Evolutionary conservation across 2,329 filamentous ascomycete species (phyloP), one percentile per base, ranked within the genome.

Genomic region (Ambrosiella cleistominuta): DNA sequence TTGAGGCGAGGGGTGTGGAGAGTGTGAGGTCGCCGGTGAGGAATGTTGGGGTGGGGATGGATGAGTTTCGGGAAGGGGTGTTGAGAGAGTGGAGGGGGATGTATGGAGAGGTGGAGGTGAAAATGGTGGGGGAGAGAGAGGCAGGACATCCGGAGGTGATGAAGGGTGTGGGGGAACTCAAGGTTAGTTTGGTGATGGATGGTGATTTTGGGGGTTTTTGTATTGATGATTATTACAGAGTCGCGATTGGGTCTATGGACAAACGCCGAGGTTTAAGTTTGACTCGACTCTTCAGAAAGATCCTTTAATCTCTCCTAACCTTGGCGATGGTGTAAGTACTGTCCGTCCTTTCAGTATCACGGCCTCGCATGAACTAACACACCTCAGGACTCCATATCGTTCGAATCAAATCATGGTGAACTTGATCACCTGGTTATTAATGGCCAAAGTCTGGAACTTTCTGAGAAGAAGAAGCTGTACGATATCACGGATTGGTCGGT

Each of bases 1-100:
- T 97, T 65, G 81, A 81, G 62, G 87, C 88, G 0, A 83, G 85
- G 61, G 93, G 93, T 0, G 90, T 96, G 0, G 88, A 93, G 64
- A 97, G 91, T 67, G 89, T 97, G 49, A 83, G 87, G 62, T 95
- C 88, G 53, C 81, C 82, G 0, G 84, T 97, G 9, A 77, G 80
- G 7, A 98, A 97, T 70, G 81, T 95, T 1, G 78, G 80, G 2
- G 68, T 88, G 9, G 81, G 88, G 1, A 71, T 81, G 35, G 69
- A 70, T 6, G 78, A 86, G 67, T 96, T 95, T 68, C 70, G 69
- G 6, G 63, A 64, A 35, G 51, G 12, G 13, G 35, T 53, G 12
- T 53, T 53, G 51, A 53, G n/a, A 11, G 51, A 53, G 37, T 53
- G 17, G 17, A 36, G 37, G 17, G 35, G 17, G 13, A 79, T 91